Evolutionary conservation across 352 stramenopile genomes (phyloP), one percentile per base, ranked within the genome.

Genomic region (Phytophthora europaea): DNA sequence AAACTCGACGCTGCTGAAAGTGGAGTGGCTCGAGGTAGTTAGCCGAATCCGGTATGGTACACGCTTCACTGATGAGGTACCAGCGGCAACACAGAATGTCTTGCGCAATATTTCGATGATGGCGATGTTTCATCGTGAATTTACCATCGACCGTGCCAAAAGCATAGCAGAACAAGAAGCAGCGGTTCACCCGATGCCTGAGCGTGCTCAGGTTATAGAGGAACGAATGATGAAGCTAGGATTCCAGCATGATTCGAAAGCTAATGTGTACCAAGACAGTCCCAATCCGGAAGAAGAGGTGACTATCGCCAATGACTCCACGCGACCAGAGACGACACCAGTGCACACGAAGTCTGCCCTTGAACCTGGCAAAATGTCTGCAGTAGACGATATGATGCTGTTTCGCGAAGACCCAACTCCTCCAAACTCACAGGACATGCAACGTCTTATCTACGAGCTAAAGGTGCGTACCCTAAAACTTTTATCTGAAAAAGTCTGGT

Each of bases 361-460:
- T 68, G 38, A 22, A 15, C 48, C 43, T 23, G 23, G 5, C 6
- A 34, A 9, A 16, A 48, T 16, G 15, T 18, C 23, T 8, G 52
- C 53, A 7, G 48, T 70, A 18, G 76, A 82, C 57, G 76, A 82
- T 50, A 80, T 79, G 65, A 54, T 76, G 65, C 36, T 74, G 18
- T 80, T 71, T 38, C 68, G 23, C 10, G 26, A 65, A 36, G 47
- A 67, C 0, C 50, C 61, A 51, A 66, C 31, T 18, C n/a, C 56
- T 54, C 76, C 69, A 28, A 80, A 69, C 13, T 55, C 78, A 1
- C 85, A 89, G 58, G 79, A 90, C 62, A 63, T 91, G 7, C 79
- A 88, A 63, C 74, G 69, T 8, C 73, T 89, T n/a, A 82, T 90
- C 55, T 93, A 93, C 56, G 82, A 91, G 51, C 73, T 93, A 1